Evolutionary conservation across 2,329 filamentous ascomycete species (phyloP), one percentile per base, ranked within the genome.

Genomic region (Colletotrichum sp.): DNA sequence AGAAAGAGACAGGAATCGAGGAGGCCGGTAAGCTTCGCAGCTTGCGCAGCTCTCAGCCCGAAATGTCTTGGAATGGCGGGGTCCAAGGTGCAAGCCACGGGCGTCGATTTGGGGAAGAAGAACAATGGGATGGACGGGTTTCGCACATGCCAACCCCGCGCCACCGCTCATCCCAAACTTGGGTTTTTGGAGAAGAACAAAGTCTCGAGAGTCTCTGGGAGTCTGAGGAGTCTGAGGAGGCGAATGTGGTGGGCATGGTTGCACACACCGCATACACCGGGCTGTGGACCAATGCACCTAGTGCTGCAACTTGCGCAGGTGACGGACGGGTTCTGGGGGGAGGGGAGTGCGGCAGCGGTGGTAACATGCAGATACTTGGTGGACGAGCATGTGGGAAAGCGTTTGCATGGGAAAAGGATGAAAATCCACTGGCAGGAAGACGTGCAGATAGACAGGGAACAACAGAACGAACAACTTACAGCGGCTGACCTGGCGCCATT

Each of bases 401-500:
- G 30, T 62, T 21, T 57, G 44, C 9, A 21, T n/a, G 39, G 21
- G 44, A 59, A 55, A 28, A 36, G 18, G 30, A 66, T 44, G 34
- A 71, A 71, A 75, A 71, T 28, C 44, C 26, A 49, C 44, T 63
- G n/a, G 57, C 44, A 26, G 24, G 30, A 44, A 63, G 59, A 76
- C 64, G 28, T 21, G 70, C 34, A 21, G 55, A 39, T 13, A 49
- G 13, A 57, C 44, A 52, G 44, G 44, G 44, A 67, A 30, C 66
- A 67, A 49, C 55, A 55, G 63, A 21, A 34, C 21, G 62, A 64
- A 12, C 62, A 66, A 76, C 75, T 55, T 71, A 76, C 75, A 76
- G 72, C 60, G 71, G 75, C 75, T 75, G 75, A 49, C 75, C 75
- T 67, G 75, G 66, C 30, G 66, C 39, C 75, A 71, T 76, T 67